Percentiles rank a stretch among this genome's conserved stretches.
Conservation (phyloP, 495 filamentous ascomycete species). For the Talaromyces ruber region DNA sequence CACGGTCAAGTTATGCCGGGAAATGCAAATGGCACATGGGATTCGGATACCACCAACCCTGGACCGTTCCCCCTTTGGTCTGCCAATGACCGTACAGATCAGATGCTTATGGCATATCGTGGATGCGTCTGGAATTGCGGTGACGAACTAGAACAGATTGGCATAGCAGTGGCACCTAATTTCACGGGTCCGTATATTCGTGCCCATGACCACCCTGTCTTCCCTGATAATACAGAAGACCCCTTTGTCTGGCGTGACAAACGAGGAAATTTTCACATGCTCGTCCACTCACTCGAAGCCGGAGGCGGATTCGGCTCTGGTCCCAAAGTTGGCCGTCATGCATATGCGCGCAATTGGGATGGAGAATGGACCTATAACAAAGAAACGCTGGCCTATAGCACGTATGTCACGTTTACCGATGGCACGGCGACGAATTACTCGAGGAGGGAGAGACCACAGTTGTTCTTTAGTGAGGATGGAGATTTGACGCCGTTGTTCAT, state of each 20-base stretch:
- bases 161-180: slow-evolving; percentile 8
- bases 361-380: slow-evolving; percentile 30
- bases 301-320: slow-evolving; percentile 22
- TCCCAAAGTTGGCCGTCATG: slow-evolving; percentile 27
- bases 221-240: slow-evolving; percentile 21
- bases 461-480: slow-evolving; percentile 33
- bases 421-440: slow-evolving; percentile 19
- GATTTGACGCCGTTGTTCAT: slow-evolving; percentile 27
- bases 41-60: slow-evolving; percentile 21
- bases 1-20: slow-evolving; percentile 12
- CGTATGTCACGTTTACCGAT: slow-evolving; percentile 26
- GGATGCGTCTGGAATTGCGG: slow-evolving; percentile 14
- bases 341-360: slow-evolving; percentile 23
- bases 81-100: not conserved
- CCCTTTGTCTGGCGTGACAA: slow-evolving; percentile 33
- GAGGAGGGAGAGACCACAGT: slow-evolving; percentile 27
- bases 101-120: slow-evolving; percentile 13
- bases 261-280: slow-evolving; percentile 29
- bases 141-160: slow-evolving; percentile 11
- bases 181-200: slow-evolving; percentile 12
- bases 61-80: slow-evolving; percentile 19
- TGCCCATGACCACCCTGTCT: slow-evolving; percentile 9
- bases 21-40: slow-evolving; percentile 8
- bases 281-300: slow-evolving; percentile 27
- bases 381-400: slow-evolving; percentile 23